Percentiles rank a stretch among this genome's conserved stretches.
Conservation (phyloP, 1,284 basidiomycete species). For the Cutaneotrichosporon dermatis region DNA sequence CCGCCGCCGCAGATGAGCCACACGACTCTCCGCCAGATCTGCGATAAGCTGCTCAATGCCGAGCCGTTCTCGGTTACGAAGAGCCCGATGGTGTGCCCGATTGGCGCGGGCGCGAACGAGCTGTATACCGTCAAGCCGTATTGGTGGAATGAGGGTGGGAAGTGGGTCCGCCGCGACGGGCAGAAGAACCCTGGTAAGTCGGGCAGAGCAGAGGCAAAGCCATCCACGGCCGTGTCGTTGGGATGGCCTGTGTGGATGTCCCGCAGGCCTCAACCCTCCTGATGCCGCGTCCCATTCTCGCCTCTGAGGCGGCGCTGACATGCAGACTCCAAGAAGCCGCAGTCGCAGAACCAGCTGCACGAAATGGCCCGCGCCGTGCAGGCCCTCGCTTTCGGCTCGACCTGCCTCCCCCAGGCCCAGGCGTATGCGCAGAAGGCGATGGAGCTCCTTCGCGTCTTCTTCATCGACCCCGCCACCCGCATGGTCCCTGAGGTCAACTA, state of each 20-base stretch:
- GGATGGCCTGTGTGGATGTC: too few species aligned
- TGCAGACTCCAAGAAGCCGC: slow-evolving; percentile 8
- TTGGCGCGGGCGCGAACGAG: slow-evolving; percentile 28
- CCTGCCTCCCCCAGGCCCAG: slow-evolving; percentile 10
- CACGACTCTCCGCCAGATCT: slow-evolving; percentile 13
- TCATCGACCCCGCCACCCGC: slow-evolving; percentile 29
- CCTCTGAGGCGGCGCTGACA: background rate
- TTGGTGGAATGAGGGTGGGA: slow-evolving; percentile 26
- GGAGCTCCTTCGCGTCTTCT: slow-evolving; percentile 30
- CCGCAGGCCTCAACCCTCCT: background rate
- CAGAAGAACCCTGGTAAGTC: slow-evolving; percentile 33
- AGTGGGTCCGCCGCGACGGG: slow-evolving; percentile 34
- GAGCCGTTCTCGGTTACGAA: slow-evolving; percentile 29
- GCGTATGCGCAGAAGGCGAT: slow-evolving; percentile 11
- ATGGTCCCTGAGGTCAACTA: slow-evolving; percentile 35
- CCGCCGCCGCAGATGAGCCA: background rate
- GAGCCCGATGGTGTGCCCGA: slow-evolving; percentile 21
- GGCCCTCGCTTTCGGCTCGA: slow-evolving; percentile 22
- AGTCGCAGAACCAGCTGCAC: slow-evolving; percentile 33
- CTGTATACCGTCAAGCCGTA: slow-evolving; percentile 36
- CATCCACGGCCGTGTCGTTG: too few species aligned
- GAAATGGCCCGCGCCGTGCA: slow-evolving; percentile 17
- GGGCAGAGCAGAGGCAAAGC: too few species aligned
- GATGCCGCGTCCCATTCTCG: background rate
- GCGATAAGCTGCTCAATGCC: slow-evolving; percentile 10